A percentile compares a stretch with the other conserved stretches of the same genome.
Conservation (phyloP, 352 stramenopile species). For the Phytophthora kernoviae region DNA sequence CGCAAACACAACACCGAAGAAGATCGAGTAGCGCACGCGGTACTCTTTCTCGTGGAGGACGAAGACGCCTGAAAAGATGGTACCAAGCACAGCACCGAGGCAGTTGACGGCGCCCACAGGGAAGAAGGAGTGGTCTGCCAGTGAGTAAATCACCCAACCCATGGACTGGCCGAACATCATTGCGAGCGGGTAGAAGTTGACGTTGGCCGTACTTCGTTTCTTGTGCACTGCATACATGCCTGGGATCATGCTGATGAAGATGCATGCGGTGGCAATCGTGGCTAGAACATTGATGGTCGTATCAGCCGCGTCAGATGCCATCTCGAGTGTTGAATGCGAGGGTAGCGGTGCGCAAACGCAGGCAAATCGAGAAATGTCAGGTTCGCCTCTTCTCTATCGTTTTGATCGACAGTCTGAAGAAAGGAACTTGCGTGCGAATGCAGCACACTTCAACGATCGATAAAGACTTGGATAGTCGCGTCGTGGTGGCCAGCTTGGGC, state of each 20-base stretch:
- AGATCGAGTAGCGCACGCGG: conserved; percentile 16
- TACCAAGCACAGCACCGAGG: conserved; percentile 24
- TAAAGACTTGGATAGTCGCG: background rate
- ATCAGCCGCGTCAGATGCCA: conserved; percentile 27
- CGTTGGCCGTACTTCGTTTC: conserved; percentile 15
- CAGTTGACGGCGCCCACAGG: conserved; percentile 33
- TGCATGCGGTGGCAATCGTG: conserved; percentile 35
- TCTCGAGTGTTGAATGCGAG: background rate
- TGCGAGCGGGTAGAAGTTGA: conserved; percentile 35
- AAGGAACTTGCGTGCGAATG: background rate
- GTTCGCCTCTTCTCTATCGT: conserved; percentile 1
- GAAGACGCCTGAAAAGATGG: conserved; percentile 27
- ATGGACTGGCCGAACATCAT: conserved; percentile 39
- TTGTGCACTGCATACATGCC: conserved; percentile 27
- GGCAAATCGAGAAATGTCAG: conserved; percentile 12
- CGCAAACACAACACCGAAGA: conserved; percentile 19
- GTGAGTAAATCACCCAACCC: conserved; percentile 33
- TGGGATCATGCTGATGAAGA: conserved; percentile 41
- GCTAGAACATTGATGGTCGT: conserved; percentile 36
- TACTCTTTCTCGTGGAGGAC: conserved; percentile 33
- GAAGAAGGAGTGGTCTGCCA: conserved; percentile 24
- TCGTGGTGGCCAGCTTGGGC: background rate
- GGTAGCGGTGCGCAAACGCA: background rate
- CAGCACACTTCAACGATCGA: background rate
- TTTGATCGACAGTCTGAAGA: background rate